Base-by-base conservation (phyloP, 2,329 filamentous ascomycete species). In the Aspergillus novofumigatus region DNA sequence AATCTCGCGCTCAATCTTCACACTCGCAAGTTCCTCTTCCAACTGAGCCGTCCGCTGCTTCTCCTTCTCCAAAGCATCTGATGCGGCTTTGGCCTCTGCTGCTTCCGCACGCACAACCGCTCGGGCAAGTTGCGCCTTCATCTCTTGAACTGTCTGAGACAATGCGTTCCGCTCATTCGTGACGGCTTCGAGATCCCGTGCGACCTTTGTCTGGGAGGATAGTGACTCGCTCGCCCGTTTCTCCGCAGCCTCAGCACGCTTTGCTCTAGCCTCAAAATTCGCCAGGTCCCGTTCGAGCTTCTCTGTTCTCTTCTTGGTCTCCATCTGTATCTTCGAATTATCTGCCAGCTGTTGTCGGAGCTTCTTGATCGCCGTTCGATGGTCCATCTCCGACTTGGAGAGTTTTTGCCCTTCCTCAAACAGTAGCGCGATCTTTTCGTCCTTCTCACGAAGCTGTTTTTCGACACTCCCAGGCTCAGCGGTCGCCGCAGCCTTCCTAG, bases 341-440 rank as follows among this genome's bases (percentile, higher is more conserved):
- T 85, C 82, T 10, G 71, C 63, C 14, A 78, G 67, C 62, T 83
- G 81, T 51, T 77, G 71, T 14, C 83, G 80, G 57, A 97, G 76
- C 68, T 91, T 92, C 73, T 94, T 96, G 66, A 97, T 90, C 3
- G 88, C 87, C 5, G 85, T 85, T 59, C 93, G 82, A 62, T 95
- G 87, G 68, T 92, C 91, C 73, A 97, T 84, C 71, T 99, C 94
- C 0, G 85, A 89, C 65, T 88, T 90, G 1, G 91, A 92, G 8
- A 97, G 81, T 63, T 89, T 92, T 66, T 94, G 90, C 0, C 95
- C 94, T 77, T 99, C 94, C 65, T 96, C 88, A 81, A 99, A 89
- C 11, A 99, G 78, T 49, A 92, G 78, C 2, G 92, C 91, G 66
- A 97, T 95, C 70, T 90, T 90, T 65, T 93, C 87, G 66, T 97